phyloP scores from a whole-genome alignment of 257 asterid genomes.

The Solanum chmielewskii region DNA sequence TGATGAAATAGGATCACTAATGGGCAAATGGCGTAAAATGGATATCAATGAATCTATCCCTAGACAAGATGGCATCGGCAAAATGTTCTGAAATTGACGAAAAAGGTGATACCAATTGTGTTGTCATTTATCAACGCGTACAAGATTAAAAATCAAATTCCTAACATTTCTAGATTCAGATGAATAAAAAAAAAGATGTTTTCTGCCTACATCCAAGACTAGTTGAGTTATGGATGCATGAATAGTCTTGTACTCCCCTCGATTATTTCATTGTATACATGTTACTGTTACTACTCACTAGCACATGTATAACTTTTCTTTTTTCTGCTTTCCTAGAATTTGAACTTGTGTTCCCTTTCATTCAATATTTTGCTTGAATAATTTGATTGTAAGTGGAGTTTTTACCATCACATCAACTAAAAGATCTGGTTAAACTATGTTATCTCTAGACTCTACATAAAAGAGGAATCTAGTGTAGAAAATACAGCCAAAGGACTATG shows the following conservation, averaged over 20 bases:
- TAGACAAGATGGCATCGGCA: constrained; percentile 68
- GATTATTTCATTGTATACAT: too few relatives aligned
- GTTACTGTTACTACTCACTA: neutral
- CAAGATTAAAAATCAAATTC: neutral
- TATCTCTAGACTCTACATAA: too few relatives aligned
- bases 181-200: neutral
- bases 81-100: constrained; percentile 46
- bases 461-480: neutral
- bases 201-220: neutral
- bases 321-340: neutral
- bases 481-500: neutral
- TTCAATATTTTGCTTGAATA: neutral
- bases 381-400: too few relatives aligned
- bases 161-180: neutral
- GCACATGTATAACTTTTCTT: neutral
- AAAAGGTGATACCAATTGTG: neutral
- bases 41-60: constrained; percentile 52
- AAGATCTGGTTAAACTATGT: neutral
- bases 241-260: neutral
- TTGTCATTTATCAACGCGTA: neutral
- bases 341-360: neutral
- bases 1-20: constrained; percentile 49
- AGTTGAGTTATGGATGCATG: neutral
- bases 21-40: constrained; percentile 75
- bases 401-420: neutral